Evolutionary conservation across 352 stramenopile species (phyloP), one percentile per base, ranked within the genome.

Genomic region (Globisporangium recalcitrans): DNA sequence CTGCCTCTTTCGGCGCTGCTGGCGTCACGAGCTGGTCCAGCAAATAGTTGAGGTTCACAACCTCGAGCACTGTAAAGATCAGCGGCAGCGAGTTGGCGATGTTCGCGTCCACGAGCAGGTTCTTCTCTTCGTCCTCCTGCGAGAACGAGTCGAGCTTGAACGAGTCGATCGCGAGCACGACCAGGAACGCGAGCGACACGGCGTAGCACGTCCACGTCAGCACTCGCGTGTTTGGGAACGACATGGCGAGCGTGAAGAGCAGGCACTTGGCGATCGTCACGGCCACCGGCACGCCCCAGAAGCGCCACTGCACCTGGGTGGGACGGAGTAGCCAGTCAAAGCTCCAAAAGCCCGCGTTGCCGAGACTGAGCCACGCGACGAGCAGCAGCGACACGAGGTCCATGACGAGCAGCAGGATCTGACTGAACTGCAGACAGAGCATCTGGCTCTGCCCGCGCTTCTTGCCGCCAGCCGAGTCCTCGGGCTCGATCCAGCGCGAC

Each of bases 61-160:
- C 73, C 60, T 94, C 82, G 4, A 94, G 72, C 36, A 94, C 83
- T 27, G 85, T 92, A 58, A 94, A 94, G 53, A 94, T 92, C 22
- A 92, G 64, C 38, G 85, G 82, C 63, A 94, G 65, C 32, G 82
- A 91, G 70, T 91, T 94, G 56, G 84, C 84, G 32, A 92, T 73
- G 65, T 94, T 94, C 32, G 82, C 81, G 49, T 87, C 71, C 52
- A 82, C 68, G 0, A 94, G 70, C 19, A 68, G 58, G 42, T 82
- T 76, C 32, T 69, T 65, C 53, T 80, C 76, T 38, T 92, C 78
- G 31, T 87, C 68, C 22, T 74, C 62, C 54, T 79, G 61, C 14
- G 76, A 86, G 58, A 88, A 88, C 19, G 74, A 69, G 67, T 94
- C 82, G 52, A 94, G 65, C 32, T 67, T 62, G 66, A 94, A 92